Evolutionary conservation across 2,329 filamentous ascomycete genomes (phyloP), one percentile per base, ranked within the genome.

Genomic region (Claviceps fusiformis): DNA sequence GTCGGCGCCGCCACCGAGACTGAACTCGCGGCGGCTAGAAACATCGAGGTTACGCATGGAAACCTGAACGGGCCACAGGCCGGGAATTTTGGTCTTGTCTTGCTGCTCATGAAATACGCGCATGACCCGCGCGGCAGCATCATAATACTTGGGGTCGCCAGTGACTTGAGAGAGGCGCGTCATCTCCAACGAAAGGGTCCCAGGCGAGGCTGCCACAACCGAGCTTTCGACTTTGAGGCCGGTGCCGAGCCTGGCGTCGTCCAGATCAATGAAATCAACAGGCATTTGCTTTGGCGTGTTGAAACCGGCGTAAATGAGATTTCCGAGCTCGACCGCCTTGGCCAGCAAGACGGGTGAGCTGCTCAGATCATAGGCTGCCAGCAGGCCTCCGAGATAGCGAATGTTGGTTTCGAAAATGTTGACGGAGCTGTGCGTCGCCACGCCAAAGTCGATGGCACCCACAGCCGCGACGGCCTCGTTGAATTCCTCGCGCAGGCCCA

Each of bases 321-420:
- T 78, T 24, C 77, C 83, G 11, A 87, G 72, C 67, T 86, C 80
- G 1, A 73, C 70, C 1, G 83, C 82, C 65, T 87, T 86, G 45
- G 69, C 69, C 44, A 87, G 70, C 54, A 87, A 66, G n/a, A 72
- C 70, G 56, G 75, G 70, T 54, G 74, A 74, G 39, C 71, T 73
- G 61, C 81, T 86, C 27, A 87, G 66, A 63, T 87, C 85, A 63
- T 86, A 86, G 0, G 85, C 84, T n/a, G 80, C 78, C 55, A 88
- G 63, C 54, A 87, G 75, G 1, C 85, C 84, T 15, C 85, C 85
- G 0, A 88, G 74, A 63, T 87, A 87, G 46, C 85, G 78, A 56
- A 87, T 87, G 11, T 78, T 86, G 1, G 83, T 86, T 67, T 88
- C 85, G 58, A 88, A 87, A 0, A 86, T 71, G 58, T 85, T 86